A percentile compares a stretch with the other conserved stretches of the same genome.
Evolutionary conservation across 2,329 filamentous ascomycete genomes (phyloP).

Genomic region (Trichoderma citrinoviride): DNA sequence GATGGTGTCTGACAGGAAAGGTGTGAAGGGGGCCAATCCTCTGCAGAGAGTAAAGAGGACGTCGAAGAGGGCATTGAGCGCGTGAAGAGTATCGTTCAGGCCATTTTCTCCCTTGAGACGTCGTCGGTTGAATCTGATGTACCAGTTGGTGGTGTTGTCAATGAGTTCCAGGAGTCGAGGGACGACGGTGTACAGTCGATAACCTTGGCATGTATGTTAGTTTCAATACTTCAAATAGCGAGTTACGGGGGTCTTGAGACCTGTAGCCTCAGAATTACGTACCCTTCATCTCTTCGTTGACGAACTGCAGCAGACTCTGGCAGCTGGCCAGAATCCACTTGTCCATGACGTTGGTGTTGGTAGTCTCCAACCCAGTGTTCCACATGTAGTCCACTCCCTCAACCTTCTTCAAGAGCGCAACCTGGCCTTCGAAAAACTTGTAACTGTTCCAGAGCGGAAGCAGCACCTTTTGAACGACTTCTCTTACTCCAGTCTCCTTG

Average conservation of each 20-base stretch:
- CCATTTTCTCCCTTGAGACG: slow-evolving; percentile 88
- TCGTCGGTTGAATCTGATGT: slow-evolving; percentile 91
- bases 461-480: slow-evolving; percentile 88
- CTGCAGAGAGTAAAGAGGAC: slow-evolving; percentile 86
- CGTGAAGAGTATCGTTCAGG: slow-evolving; percentile 80
- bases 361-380: slow-evolving; percentile 70
- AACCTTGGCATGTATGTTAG: slow-evolving; percentile 42
- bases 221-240: neutral
- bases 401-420: slow-evolving; percentile 80
- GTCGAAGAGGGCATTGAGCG: slow-evolving; percentile 91
- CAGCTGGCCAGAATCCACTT: slow-evolving; percentile 91
- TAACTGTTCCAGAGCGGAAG: slow-evolving; percentile 95
- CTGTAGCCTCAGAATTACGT: slow-evolving; percentile 36
- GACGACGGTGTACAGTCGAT: slow-evolving; percentile 87
- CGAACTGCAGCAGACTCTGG: slow-evolving; percentile 85
- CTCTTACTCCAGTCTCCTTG: slow-evolving; percentile 89
- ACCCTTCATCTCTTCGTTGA: slow-evolving; percentile 87
- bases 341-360: slow-evolving; percentile 91
- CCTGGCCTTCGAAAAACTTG: slow-evolving; percentile 92
- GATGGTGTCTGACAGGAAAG: slow-evolving; percentile 93
- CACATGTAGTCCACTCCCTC: slow-evolving; percentile 74
- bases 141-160: slow-evolving; percentile 98
- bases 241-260: neutral
- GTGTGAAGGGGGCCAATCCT: slow-evolving; percentile 89
- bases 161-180: slow-evolving; percentile 79